phyloP scores from a whole-genome alignment of 2,329 filamentous ascomycete genomes.

The Colletotrichum truncatum region DNA sequence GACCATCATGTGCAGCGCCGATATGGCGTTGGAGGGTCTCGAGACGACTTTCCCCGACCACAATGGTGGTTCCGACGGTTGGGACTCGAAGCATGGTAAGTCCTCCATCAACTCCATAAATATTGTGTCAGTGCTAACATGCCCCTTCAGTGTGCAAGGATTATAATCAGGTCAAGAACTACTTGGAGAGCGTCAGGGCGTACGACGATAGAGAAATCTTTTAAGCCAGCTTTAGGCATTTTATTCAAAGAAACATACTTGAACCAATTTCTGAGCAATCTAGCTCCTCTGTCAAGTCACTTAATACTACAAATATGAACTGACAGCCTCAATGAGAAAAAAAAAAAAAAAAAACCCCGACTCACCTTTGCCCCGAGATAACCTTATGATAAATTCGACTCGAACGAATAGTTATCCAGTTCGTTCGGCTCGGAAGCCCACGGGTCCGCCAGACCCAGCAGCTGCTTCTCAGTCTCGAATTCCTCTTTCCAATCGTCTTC shows the following conservation, averaged over 20 bases:
- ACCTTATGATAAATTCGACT: too few species aligned
- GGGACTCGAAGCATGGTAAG: slow-evolving; percentile 56
- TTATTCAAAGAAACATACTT: background rate
- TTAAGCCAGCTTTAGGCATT: slow-evolving; percentile 31
- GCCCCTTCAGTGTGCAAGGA: slow-evolving; percentile 49
- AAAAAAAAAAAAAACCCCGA: background rate
- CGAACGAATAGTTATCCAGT: background rate
- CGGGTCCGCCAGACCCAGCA: background rate
- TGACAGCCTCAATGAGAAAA: background rate
- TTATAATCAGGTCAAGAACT: slow-evolving; percentile 49
- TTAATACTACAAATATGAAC: background rate
- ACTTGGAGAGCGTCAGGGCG: slow-evolving; percentile 53
- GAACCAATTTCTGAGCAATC: too few species aligned
- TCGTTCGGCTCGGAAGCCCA: background rate
- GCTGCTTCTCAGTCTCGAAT: background rate
- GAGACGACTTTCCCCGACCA: slow-evolving; percentile 57
- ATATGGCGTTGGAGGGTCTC: slow-evolving; percentile 55
- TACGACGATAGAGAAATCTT: slow-evolving; percentile 55
- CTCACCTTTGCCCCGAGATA: background rate
- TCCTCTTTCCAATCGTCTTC: background rate
- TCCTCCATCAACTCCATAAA: background rate
- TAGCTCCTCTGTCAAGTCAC: too few species aligned
- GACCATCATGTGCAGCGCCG: slow-evolving; percentile 55
- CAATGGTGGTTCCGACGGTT: slow-evolving; percentile 55
- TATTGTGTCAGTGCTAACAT: background rate